These are phyloP conservation scores for Stagonosporopsis chrysanthemi DNA, from an alignment of 2,329 filamentous ascomycete species.

Conservation along the genomic window DNA sequence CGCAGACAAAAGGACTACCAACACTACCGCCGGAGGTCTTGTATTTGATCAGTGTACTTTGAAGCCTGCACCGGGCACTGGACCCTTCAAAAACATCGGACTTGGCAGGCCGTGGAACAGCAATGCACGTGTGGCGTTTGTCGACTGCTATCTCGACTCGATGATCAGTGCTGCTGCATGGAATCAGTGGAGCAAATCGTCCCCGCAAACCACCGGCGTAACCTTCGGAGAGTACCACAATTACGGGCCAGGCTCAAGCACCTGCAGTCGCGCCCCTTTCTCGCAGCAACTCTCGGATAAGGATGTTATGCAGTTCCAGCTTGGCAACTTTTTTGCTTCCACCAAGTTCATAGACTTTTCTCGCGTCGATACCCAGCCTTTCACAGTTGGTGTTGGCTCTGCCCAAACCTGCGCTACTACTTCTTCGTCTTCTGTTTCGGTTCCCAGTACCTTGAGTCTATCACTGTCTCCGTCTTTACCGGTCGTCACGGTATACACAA, in stretches of 20 bases:
- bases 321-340: slow-evolving; percentile 51
- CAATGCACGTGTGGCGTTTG: slow-evolving; percentile 28
- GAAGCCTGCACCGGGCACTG: slow-evolving; percentile 35
- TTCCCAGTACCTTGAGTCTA: slow-evolving; percentile 2
- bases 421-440: slow-evolving; percentile 19
- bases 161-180: slow-evolving; percentile 32
- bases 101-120: slow-evolving; percentile 36
- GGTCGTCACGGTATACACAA: slow-evolving; percentile 26
- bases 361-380: slow-evolving; percentile 49
- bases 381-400: slow-evolving; percentile 43
- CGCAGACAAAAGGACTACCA: slow-evolving; percentile 51
- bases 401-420: slow-evolving; percentile 34
- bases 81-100: slow-evolving; percentile 42
- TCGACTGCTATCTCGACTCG: slow-evolving; percentile 29
- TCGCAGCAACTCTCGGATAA: slow-evolving; percentile 48
- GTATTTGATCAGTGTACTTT: slow-evolving; percentile 50
- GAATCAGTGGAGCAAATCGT: slow-evolving; percentile 31
- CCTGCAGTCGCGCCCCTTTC: slow-evolving; percentile 46
- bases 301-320: slow-evolving; percentile 50
- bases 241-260: slow-evolving; percentile 45
- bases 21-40: slow-evolving; percentile 49
- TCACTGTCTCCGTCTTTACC: slow-evolving; percentile 17
- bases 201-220: slow-evolving; percentile 29
- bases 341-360: slow-evolving; percentile 55
- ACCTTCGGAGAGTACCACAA: slow-evolving; percentile 48